Percentiles rank a stretch among this genome's conserved stretches.
Evolutionary conservation across 2,329 filamentous ascomycete genomes (phyloP).

Genomic region (Arachnomyces sp.): DNA sequence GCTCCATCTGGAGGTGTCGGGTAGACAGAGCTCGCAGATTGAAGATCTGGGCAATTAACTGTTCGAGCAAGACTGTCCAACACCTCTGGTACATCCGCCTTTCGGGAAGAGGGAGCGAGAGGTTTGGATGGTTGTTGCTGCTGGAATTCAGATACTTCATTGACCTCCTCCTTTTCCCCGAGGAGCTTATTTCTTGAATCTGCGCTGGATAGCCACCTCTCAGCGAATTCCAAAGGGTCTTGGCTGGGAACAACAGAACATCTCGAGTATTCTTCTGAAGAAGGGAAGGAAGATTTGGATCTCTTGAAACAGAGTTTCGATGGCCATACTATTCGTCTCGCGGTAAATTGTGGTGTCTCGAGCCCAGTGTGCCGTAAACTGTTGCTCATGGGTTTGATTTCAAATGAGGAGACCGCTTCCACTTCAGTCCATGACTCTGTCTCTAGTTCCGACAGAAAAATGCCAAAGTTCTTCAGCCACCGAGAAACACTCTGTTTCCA

Average conservation of each 20-base stretch:
- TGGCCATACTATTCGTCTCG: slow-evolving; percentile 40
- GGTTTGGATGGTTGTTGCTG: background rate
- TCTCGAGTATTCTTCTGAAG: slow-evolving; percentile 14
- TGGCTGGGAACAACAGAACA: slow-evolving; percentile 13
- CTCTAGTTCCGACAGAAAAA: slow-evolving; percentile 22
- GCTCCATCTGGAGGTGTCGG: slow-evolving; percentile 48
- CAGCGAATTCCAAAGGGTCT: slow-evolving; percentile 37
- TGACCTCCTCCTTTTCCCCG: background rate
- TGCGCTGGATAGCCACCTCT: slow-evolving; percentile 30
- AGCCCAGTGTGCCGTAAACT: slow-evolving; percentile 22
- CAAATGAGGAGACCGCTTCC: slow-evolving; percentile 33
- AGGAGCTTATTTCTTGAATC: slow-evolving; percentile 16
- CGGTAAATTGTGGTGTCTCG: slow-evolving; percentile 24
- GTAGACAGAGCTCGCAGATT: slow-evolving; percentile 40
- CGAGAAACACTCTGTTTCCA: slow-evolving; percentile 32
- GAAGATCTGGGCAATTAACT: slow-evolving; percentile 34
- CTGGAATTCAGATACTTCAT: slow-evolving; percentile 3
- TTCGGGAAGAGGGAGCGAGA: slow-evolving; percentile 16
- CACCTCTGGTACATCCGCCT: slow-evolving; percentile 20
- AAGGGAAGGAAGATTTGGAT: slow-evolving; percentile 14
- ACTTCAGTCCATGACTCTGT: slow-evolving; percentile 34
- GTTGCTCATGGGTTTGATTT: no score
- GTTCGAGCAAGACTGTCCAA: slow-evolving; percentile 33
- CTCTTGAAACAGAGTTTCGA: slow-evolving; percentile 36
- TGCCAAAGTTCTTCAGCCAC: slow-evolving; percentile 32